These are phyloP conservation scores for Coleophoma crateriformis DNA, from an alignment of 2,329 filamentous ascomycete genomes.

Conservation along the genomic window DNA sequence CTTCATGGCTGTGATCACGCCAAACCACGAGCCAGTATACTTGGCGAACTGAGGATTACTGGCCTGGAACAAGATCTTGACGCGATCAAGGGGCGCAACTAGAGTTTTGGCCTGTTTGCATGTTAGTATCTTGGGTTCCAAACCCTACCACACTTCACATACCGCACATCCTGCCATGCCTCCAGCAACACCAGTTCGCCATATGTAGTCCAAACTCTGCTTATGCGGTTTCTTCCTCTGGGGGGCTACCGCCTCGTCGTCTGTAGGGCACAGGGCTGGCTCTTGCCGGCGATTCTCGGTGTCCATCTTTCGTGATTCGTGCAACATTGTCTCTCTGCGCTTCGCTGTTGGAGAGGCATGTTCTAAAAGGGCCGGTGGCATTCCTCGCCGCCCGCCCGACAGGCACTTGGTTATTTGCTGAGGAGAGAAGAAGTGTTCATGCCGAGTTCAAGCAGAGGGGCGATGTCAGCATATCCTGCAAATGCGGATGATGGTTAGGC, in stretches of 20 bases:
- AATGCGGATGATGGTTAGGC: not conserved
- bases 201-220: conserved; percentile 76
- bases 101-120: conserved; percentile 77
- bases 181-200: conserved; percentile 79
- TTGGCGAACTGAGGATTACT: conserved; percentile 91
- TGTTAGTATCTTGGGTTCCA: conserved; percentile 5
- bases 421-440: conserved; percentile 6
- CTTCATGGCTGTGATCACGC: conserved; percentile 73
- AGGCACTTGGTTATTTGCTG: conserved; percentile 13
- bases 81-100: conserved; percentile 91
- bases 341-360: conserved; percentile 46
- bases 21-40: conserved; percentile 85
- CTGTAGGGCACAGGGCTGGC: conserved; percentile 41
- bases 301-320: conserved; percentile 33
- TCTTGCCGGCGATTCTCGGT: conserved; percentile 21
- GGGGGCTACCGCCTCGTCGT: conserved; percentile 44
- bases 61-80: conserved; percentile 98
- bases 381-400: conserved; percentile 33
- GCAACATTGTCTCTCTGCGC: conserved; percentile 30
- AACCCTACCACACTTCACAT: conserved; percentile 23
- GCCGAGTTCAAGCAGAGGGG: conserved; percentile 1
- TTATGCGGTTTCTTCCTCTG: conserved; percentile 47
- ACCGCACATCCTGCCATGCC: conserved; percentile 90
- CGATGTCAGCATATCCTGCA: not conserved
- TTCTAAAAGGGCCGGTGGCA: conserved; percentile 49